Percentiles rank a stretch among this genome's conserved stretches.
Conservation (phyloP, 2,329 filamentous ascomycete species). For the Niveomyces coronatus region DNA sequence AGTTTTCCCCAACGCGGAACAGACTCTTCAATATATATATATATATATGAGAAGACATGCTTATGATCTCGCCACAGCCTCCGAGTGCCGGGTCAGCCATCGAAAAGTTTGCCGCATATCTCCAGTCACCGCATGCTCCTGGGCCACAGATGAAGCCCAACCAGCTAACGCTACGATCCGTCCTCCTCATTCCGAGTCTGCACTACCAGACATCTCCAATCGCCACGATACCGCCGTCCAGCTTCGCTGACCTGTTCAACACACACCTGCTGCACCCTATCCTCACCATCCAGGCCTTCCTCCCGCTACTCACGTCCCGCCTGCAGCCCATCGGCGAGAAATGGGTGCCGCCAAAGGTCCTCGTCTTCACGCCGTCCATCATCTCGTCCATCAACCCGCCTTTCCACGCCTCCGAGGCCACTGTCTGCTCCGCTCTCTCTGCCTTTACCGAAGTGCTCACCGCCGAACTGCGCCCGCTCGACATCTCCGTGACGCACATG, state of each 20-base stretch:
- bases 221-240: conserved; percentile 71
- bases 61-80: conserved; percentile 36
- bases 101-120: conserved; percentile 59
- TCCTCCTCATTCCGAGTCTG: conserved; percentile 74
- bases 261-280: conserved; percentile 86
- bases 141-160: conserved; percentile 68
- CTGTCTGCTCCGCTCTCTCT: conserved; percentile 75
- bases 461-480: conserved; percentile 65
- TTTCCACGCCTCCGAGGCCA: conserved; percentile 77
- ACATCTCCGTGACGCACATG: conserved; percentile 74
- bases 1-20: conserved; percentile 25
- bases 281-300: conserved; percentile 76
- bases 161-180: conserved; percentile 63
- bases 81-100: conserved; percentile 58
- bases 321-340: conserved; percentile 42
- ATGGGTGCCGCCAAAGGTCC: conserved; percentile 51
- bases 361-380: conserved; percentile 71
- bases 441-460: conserved; percentile 75
- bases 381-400: conserved; percentile 70
- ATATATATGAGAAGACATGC: background rate
- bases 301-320: conserved; percentile 62
- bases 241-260: conserved; percentile 84
- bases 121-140: conserved; percentile 65
- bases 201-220: conserved; percentile 77
- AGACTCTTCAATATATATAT: no score